Base-by-base conservation (phyloP, 495 filamentous ascomycete species). In the Staphylotrichum tortipilum region DNA sequence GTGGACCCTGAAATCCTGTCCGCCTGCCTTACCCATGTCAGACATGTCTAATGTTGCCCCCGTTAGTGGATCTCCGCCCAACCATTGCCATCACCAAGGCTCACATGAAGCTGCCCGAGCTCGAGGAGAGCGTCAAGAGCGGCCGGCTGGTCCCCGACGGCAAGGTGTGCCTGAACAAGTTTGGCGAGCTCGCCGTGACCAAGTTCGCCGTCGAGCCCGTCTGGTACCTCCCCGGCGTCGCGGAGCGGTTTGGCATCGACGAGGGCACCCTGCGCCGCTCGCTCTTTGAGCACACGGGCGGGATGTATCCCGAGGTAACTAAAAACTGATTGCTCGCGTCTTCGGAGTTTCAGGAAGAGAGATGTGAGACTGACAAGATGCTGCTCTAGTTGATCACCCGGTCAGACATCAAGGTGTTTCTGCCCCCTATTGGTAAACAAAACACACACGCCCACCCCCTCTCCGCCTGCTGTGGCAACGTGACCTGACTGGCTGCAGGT, bases 131-230 rank as follows among this genome's bases (percentile, higher is more conserved):
- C 49, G 89, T 98, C 8, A 78, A 76, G 41, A 74, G 75, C 35
- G 90, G 91, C 15, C 77, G 85, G 43, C 73, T 98, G 67, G 74
- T 84, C 8, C 88, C 89, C 0, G 92, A 98, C 67, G 92, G 92
- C 35, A 88, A 85, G 52, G 88, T 98, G 41, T 90, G 94, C 53
- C 67, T 98, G 33, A 92, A 94, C 59, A 74, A 76, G 7, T 63
- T 62, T 3, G 92, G 92, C 28, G 92, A 98, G 62, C 77, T 98
- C 9, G 86, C 87, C 33, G 92, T 98, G 11, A 96, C 91, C 19
- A 98, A 98, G 68, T 89, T 96, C 49, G 92, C 92, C 8, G 89
- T 94, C 26, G 92, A 96, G 69, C 92, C 92, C 4, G 82, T 89
- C 10, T 97, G 91, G 91, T 95, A 94, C 75, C 76, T 97, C 8